Evolutionary conservation across 441 rosid species (phyloP), one percentile per base, ranked within the genome.

Genomic region (Populus hybrid): DNA sequence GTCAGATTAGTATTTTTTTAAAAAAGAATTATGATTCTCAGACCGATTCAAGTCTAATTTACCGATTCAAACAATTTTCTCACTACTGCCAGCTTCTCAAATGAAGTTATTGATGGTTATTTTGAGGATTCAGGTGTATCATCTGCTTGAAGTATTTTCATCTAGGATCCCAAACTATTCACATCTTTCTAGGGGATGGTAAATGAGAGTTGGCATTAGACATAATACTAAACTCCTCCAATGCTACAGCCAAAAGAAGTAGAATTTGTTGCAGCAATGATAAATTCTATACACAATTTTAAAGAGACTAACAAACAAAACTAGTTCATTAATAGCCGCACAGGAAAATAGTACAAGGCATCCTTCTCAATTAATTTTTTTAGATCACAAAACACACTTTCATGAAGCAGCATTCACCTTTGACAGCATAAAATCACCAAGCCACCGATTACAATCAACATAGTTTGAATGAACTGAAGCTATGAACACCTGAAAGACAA

Each of bases 391-490:
- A 68, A 79, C 21, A 40, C 12, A 72, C 12, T 64, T 67, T 24
- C 8, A 32, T 63, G 68, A n/a, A 59, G 73, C n/a, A 34, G 57
- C 67, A 54, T 68, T 80, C 70, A 93, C 98, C 99, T 96, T 96
- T 74, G 99, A 96, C 35, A 96, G 87, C 20, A 96, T 84, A 85
- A 88, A 91, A 85, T 96, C 98, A 75, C 98, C 98, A 84, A 94
- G 93, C 99, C 99, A 94, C 71, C 98, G 87, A 83, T 88, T 96
- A 85, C 98, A 96, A 84, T 94, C 98, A 69, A 96, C 98, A 74
- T 90, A 92, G 83, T 93, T 91, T 74, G 99, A 84, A 88, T 94
- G 98, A 78, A 93, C 87, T 70, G 99, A 91, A 82, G 98, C 98
- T 80, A 95, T 90, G 86, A 94, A 91, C 69, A 96, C 95, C 98